phyloP scores from a whole-genome alignment of 2,329 filamentous ascomycete genomes.

The Aspergillus novoparasiticus region DNA sequence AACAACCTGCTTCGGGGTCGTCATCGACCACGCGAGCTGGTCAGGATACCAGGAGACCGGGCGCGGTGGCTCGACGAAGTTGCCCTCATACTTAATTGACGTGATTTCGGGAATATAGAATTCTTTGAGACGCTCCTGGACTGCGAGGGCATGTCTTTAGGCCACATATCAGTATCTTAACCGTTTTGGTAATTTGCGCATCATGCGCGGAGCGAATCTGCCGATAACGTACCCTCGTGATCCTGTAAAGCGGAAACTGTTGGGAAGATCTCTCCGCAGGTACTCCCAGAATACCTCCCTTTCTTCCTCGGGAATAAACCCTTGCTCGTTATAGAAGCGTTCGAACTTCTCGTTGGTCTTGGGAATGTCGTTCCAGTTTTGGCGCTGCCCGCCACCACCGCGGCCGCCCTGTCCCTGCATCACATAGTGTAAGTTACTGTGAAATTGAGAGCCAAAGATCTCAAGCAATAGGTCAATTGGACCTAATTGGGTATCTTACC shows the following conservation, averaged over 20 bases:
- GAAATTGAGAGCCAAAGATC: neutral
- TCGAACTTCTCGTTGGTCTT: constrained; percentile 86
- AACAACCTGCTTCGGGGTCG: constrained; percentile 93
- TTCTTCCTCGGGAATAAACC: constrained; percentile 77
- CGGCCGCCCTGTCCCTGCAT: constrained; percentile 47
- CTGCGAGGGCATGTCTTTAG: constrained; percentile 80
- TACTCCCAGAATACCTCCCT: constrained; percentile 80
- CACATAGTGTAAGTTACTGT: neutral
- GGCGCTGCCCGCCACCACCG: constrained; percentile 38
- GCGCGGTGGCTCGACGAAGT: constrained; percentile 77
- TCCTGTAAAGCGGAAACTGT: constrained; percentile 96
- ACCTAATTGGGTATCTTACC: constrained; percentile 17
- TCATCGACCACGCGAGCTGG: constrained; percentile 95
- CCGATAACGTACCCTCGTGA: constrained; percentile 72
- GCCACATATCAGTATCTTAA: constrained; percentile 12
- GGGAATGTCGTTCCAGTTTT: constrained; percentile 62
- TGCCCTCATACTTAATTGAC: constrained; percentile 80
- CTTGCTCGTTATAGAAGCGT: constrained; percentile 78
- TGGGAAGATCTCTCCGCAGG: constrained; percentile 82
- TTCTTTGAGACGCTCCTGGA: constrained; percentile 83
- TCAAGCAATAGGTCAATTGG: neutral
- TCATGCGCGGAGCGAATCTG: constrained; percentile 8
- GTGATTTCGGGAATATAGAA: constrained; percentile 90
- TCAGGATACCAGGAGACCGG: constrained; percentile 93
- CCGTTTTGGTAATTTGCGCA: neutral